Percentiles rank a stretch among this genome's conserved stretches.
Evolutionary conservation across 2,329 filamentous ascomycete genomes (phyloP).

Genomic region (Penicillium olsonii): DNA sequence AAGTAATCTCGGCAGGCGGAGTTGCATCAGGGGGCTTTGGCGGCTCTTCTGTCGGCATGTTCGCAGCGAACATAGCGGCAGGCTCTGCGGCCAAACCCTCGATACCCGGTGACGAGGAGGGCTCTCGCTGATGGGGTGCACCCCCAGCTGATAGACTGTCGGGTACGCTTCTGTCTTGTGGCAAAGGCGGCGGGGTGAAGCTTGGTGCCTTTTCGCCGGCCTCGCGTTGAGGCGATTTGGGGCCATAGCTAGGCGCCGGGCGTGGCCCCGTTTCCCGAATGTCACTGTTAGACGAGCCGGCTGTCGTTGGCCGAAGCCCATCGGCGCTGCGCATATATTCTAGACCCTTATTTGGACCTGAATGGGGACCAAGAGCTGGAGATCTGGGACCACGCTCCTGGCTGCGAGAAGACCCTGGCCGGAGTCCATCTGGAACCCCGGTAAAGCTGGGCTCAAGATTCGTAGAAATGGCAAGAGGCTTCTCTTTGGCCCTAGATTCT

Average conservation of each 20-base stretch:
- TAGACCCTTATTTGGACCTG: slow-evolving; percentile 12
- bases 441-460: slow-evolving; percentile 21
- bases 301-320: slow-evolving; percentile 31
- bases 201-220: slow-evolving; percentile 33
- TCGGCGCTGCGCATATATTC: slow-evolving; percentile 28
- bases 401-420: slow-evolving; percentile 32
- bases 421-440: slow-evolving; percentile 23
- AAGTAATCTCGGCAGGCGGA: slow-evolving; percentile 3
- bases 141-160: slow-evolving; percentile 19
- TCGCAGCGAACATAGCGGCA: slow-evolving; percentile 15
- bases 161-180: slow-evolving; percentile 12
- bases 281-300: slow-evolving; percentile 29
- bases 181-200: slow-evolving; percentile 8
- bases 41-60: slow-evolving; percentile 9
- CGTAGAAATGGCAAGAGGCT: slow-evolving; percentile 15
- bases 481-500: slow-evolving; percentile 29
- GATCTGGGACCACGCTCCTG: slow-evolving; percentile 18
- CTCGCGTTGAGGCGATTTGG: slow-evolving; percentile 33
- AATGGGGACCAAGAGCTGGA: slow-evolving; percentile 13
- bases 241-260: slow-evolving; percentile 29
- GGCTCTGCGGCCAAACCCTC: slow-evolving; percentile 17
- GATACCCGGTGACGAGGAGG: slow-evolving; percentile 12
- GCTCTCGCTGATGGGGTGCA: slow-evolving; percentile 21
- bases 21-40: slow-evolving; percentile 7
- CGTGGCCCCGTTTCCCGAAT: slow-evolving; percentile 20